Conservation (phyloP, 108 stramenopile genomes). For the Stephanodiscus triporus region DNA sequence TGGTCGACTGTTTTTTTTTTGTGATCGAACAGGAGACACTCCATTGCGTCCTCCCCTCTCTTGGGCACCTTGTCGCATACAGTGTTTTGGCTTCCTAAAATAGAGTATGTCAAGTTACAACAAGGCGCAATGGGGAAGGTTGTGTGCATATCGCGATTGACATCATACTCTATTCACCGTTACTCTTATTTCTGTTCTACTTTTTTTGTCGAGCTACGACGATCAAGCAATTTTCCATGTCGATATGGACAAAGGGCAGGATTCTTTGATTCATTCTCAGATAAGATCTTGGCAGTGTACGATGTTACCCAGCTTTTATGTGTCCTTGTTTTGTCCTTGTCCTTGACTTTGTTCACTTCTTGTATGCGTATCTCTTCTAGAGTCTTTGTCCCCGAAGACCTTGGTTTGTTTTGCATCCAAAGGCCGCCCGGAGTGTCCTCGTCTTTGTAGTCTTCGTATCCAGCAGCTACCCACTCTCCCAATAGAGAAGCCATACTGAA, state of each 20-base stretch:
- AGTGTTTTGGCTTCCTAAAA: no score
- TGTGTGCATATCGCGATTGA: no score
- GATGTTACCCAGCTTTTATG: conserved; percentile 6
- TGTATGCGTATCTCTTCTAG: background rate
- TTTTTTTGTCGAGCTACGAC: no score
- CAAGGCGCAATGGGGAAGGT: no score
- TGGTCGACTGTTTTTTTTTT: no score
- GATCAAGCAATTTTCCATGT: no score
- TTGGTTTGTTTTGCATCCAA: background rate
- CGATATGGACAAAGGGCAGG: background rate
- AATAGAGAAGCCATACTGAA: background rate
- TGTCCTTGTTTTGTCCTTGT: background rate
- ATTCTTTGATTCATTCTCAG: background rate
- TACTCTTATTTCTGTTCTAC: no score
- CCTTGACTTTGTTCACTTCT: no score
- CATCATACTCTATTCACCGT: no score
- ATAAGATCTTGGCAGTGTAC: conserved; percentile 2
- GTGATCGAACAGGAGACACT: conserved; percentile 69
- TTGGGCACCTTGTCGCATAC: conserved; percentile 31
- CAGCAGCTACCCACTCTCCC: conserved; percentile 17
- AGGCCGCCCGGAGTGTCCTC: conserved; percentile 20
- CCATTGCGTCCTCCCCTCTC: conserved; percentile 57
- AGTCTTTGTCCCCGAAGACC: background rate
- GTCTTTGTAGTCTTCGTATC: conserved; percentile 12
- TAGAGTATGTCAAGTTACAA: no score